Evolutionary conservation across 768 basidiomycete genomes (phyloP).

Genomic region (Suillus weaverae): DNA sequence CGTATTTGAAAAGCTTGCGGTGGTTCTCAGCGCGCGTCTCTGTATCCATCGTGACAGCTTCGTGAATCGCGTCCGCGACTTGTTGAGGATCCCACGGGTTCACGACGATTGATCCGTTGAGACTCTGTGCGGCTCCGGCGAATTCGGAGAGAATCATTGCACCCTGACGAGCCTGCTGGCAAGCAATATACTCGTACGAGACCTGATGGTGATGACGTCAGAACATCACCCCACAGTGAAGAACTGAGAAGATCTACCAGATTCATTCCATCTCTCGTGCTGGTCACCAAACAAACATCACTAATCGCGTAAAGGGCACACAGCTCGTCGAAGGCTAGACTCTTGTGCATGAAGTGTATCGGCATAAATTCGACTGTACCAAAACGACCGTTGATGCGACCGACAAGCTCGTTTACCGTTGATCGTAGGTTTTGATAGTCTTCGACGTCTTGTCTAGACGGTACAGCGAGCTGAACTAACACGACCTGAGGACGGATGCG

Average conservation of each 20-base stretch:
- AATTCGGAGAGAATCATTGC: constrained; percentile 99
- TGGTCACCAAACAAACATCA: constrained; percentile 94
- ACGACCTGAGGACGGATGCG: constrained; percentile 61
- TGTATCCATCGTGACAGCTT: constrained; percentile 87
- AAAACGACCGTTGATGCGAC: constrained; percentile 97
- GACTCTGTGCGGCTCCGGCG: constrained; percentile 92
- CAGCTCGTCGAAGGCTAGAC: constrained; percentile 88
- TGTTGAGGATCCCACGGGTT: constrained; percentile 99
- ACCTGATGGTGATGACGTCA: constrained; percentile 54
- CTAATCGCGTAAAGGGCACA: constrained; percentile 97
- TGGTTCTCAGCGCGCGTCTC: constrained; percentile 89
- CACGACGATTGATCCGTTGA: constrained; percentile 95
- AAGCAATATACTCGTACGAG: constrained; percentile 97
- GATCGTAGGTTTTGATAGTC: constrained; percentile 98
- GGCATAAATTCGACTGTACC: constrained; percentile 99
- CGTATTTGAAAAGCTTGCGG: constrained; percentile 94
- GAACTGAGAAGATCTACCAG: constrained; percentile 58
- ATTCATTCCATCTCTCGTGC: constrained; percentile 98
- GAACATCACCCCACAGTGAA: constrained; percentile 1
- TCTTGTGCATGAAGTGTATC: constrained; percentile 99
- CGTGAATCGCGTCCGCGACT: constrained; percentile 95
- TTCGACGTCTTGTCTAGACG: constrained; percentile 97
- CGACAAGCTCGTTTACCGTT: constrained; percentile 96
- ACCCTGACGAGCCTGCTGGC: constrained; percentile 89
- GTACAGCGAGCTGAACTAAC: constrained; percentile 94